Base-by-base conservation (phyloP, 345 rosid genomes). In the Linum trigynum region DNA sequence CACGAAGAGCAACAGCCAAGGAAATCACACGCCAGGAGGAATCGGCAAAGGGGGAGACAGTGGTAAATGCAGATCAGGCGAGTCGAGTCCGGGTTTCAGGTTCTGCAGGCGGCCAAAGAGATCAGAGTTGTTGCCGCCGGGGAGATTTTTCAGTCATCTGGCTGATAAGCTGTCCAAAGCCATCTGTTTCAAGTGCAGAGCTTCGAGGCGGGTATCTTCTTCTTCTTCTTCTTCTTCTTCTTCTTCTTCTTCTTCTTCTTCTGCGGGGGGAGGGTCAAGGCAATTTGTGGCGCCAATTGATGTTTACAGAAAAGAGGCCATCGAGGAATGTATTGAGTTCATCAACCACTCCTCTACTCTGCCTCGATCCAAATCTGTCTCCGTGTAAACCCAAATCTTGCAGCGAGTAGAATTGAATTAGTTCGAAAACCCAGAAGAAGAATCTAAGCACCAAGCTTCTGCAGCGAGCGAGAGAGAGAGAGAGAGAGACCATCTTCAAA, bases 281-380 rank as follows among this genome's bases (percentile, higher is more conserved):
- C 67, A 81, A 32, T 72, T 65, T 15, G 74, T 71, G 51, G 73
- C 82, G 45, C 67, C 84, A 36, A 57, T 77, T 32, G 95, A 91
- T 73, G 65, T 80, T 35, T 78, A 78, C n/a, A 82, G 87, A 74
- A 79, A 70, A 65, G 85, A 86, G 64, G 88, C 91, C 4, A 86
- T 91, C 38, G 81, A 89, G 40, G 96, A 87, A 68, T 91, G 98
- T 77, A 91, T 91, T 55, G 76, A 86, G 69, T 91, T 88, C 78
- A 86, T 91, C 51, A 84, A 91, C 75, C 77, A 88, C 1, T 83
- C 95, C 0, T 59, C 90, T 51, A 73, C 85, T 3, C 67, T 82
- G 60, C 75, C 82, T 2, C 77, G 85, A 74, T 85, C 89, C 38
- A 80, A 63, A 55, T 80, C 90, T 62, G 67, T 69, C 42, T 23